A percentile compares a stretch with the other conserved stretches of the same genome.
Evolutionary conservation across 768 basidiomycete species (phyloP).

Genomic region (Amanita phalloides): DNA sequence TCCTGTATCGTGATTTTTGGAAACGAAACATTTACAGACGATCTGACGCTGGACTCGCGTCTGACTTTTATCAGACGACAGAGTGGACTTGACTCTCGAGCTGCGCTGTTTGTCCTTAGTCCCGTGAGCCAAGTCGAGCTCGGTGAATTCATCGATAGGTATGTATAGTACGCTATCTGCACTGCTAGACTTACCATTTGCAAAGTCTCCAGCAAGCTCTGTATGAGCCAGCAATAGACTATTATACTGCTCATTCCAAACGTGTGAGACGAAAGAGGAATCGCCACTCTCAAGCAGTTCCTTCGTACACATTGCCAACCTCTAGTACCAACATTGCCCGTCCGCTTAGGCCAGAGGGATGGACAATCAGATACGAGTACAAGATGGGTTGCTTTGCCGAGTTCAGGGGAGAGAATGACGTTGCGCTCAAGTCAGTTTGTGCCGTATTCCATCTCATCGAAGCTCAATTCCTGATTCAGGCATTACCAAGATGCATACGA

Average conservation of each 20-base stretch:
- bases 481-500: slow-evolving; percentile 94
- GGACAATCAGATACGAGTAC: slow-evolving; percentile 96
- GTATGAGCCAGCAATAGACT: slow-evolving; percentile 83
- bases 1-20: not conserved
- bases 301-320: slow-evolving; percentile 41
- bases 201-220: slow-evolving; percentile 78
- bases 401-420: slow-evolving; percentile 85
- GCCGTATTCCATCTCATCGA: slow-evolving; percentile 5
- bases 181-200: not conserved
- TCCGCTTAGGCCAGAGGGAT: slow-evolving; percentile 74
- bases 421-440: slow-evolving; percentile 72
- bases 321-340: slow-evolving; percentile 32
- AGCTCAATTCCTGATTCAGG: slow-evolving; percentile 26
- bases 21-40: slow-evolving; percentile 40
- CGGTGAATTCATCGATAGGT: slow-evolving; percentile 83
- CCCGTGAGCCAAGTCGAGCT: slow-evolving; percentile 84
- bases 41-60: slow-evolving; percentile 71
- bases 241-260: slow-evolving; percentile 89
- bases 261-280: slow-evolving; percentile 86
- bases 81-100: slow-evolving; percentile 83
- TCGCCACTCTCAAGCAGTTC: slow-evolving; percentile 52
- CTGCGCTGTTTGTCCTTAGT: slow-evolving; percentile 88
- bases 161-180: slow-evolving; percentile 1
- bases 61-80: slow-evolving; percentile 82
- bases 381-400: slow-evolving; percentile 97